A percentile compares a stretch with the other conserved stretches of the same genome.
Evolutionary conservation across 306 rosid species (phyloP).

Genomic region (Trichosanthes cucumerina): DNA sequence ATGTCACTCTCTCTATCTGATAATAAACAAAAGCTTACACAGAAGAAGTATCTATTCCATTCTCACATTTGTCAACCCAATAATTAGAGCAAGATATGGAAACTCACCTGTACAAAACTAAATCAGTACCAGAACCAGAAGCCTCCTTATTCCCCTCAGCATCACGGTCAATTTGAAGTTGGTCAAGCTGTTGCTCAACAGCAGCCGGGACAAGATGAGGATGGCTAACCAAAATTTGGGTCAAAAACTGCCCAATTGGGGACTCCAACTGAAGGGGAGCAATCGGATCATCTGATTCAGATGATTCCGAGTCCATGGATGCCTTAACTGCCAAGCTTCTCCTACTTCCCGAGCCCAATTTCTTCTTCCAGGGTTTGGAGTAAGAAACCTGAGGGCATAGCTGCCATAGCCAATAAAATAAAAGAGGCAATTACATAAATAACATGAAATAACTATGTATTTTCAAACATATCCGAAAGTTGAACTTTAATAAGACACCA

Average conservation of each 20-base stretch:
- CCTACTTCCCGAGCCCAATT: constrained; percentile 27
- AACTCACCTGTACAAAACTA: constrained; percentile 68
- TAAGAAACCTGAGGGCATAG: constrained; percentile 23
- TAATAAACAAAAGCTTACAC: not conserved
- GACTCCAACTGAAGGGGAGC: constrained; percentile 91
- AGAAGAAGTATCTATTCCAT: not conserved
- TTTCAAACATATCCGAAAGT: not conserved
- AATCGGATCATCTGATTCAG: constrained; percentile 33
- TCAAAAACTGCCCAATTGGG: constrained; percentile 79
- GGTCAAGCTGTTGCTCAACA: constrained; percentile 83
- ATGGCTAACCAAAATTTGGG: constrained; percentile 68
- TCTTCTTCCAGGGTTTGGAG: constrained; percentile 33
- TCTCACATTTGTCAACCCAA: not conserved
- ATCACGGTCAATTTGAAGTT: constrained; percentile 80
- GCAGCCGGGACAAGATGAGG: constrained; percentile 97
- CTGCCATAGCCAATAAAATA: constrained; percentile 21
- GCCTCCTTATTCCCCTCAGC: constrained; percentile 50
- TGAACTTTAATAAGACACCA: not conserved
- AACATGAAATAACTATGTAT: not conserved
- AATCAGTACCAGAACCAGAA: constrained; percentile 52
- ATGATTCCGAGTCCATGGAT: constrained; percentile 35
- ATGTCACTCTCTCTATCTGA: not conserved
- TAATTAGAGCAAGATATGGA: not conserved
- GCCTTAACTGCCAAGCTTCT: constrained; percentile 35
- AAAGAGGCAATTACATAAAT: not conserved